Evolutionary conservation across 2,329 filamentous ascomycete species (phyloP), one percentile per base, ranked within the genome.

Genomic region (Colletotrichum scovillei): DNA sequence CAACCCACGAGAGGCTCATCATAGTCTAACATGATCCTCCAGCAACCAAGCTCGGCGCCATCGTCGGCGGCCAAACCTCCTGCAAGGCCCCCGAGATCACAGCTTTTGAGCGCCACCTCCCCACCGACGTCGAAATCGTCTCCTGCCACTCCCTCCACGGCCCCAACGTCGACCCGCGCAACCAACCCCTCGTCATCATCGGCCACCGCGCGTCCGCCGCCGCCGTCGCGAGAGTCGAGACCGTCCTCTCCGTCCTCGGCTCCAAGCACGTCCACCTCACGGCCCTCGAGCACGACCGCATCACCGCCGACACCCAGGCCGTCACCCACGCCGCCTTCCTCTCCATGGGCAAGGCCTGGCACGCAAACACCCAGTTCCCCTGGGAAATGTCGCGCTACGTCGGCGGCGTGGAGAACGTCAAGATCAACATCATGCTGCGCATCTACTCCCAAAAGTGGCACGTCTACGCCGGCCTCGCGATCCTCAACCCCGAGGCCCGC

Each of bases 401-500:
- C 4, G 97, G 97, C 72, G 97, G 97, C 65, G 97, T 99, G 79
- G 97, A 99, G 84, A 99, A 99, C 82, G 96, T 98, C 78, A 99
- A 99, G 86, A 98, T 98, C 86, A 99, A 99, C 85, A 92, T 98
- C 77, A 98, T 95, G 77, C 87, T 99, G 76, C 95, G 97, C 78
- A 98, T 99, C 85, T 99, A 98, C 86, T 92, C 93, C 73, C 97
- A 98, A 83, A 99, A 98, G 84, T 99, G 97, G 97, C 97, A 99
- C 86, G 97, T 99, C 71, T 99, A 99, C 82, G 97, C 97, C 24
- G 97, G 97, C 0, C 92, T 99, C 9, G 97, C 97, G 12, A 99
- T 99, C 80, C 89, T 99, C 72, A 99, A 99, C 82, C 97, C 97
- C 0, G 93, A 95, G 72, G 97, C 97, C 4, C 94, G 93, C 82